Percentiles rank a stretch among this genome's conserved stretches.
Evolutionary conservation across 495 filamentous ascomycete species (phyloP).

Genomic region (Penicillium cataractarum): DNA sequence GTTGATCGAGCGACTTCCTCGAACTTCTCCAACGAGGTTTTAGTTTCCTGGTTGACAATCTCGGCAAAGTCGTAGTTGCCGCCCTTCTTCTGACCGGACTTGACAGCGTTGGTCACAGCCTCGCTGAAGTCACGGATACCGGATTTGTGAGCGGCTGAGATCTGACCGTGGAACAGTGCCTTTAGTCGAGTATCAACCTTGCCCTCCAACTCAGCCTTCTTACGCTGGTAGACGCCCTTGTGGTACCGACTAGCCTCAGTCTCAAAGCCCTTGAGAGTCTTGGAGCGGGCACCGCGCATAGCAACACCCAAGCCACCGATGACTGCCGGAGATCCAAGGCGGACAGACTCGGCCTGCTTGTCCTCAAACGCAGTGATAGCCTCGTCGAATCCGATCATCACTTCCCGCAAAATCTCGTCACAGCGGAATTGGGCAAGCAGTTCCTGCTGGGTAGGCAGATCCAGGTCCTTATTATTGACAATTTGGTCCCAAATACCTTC

Average conservation of each 20-base stretch:
- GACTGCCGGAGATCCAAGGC: slow-evolving; percentile 69
- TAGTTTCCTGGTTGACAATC: slow-evolving; percentile 84
- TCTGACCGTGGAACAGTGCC: slow-evolving; percentile 81
- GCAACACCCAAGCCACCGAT: slow-evolving; percentile 75
- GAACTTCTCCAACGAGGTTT: slow-evolving; percentile 72
- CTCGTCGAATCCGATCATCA: slow-evolving; percentile 80
- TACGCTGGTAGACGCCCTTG: slow-evolving; percentile 88
- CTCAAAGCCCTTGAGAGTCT: slow-evolving; percentile 82
- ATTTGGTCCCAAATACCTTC: slow-evolving; percentile 97
- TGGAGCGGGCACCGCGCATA: slow-evolving; percentile 72
- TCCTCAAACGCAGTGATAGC: slow-evolving; percentile 84
- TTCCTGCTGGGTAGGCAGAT: slow-evolving; percentile 96
- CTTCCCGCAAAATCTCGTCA: slow-evolving; percentile 91
- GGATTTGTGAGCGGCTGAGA: slow-evolving; percentile 83
- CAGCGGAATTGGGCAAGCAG: slow-evolving; percentile 95
- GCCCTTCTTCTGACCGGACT: slow-evolving; percentile 87
- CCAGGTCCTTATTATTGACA: slow-evolving; percentile 96
- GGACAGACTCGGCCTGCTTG: slow-evolving; percentile 72
- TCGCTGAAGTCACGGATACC: slow-evolving; percentile 89
- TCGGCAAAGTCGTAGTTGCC: slow-evolving; percentile 90
- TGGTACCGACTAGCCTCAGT: slow-evolving; percentile 90
- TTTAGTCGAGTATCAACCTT: slow-evolving; percentile 89
- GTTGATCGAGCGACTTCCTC: slow-evolving; percentile 74
- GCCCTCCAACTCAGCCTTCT: slow-evolving; percentile 78
- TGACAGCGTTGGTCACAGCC: slow-evolving; percentile 80